Base-by-base conservation (phyloP, 768 basidiomycete species). In the Lyophyllum atratum region DNA sequence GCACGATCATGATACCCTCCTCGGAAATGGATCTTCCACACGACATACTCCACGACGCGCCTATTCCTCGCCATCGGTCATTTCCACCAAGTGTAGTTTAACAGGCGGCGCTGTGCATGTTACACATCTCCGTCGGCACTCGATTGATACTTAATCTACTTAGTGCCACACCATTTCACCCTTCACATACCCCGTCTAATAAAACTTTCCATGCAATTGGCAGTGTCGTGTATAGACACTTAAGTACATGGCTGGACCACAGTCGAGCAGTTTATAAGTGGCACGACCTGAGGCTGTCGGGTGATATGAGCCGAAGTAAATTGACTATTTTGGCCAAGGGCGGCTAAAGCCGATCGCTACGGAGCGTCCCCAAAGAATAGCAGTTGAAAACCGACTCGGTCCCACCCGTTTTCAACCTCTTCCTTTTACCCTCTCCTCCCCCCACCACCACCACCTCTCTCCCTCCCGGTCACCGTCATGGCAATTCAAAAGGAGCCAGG, bases 401-500 rank as follows among this genome's bases (percentile, higher is more conserved):
- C 53, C 52, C 43, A 47, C 42, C 21, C 33, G 31, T 55, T 49
- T 48, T 43, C 25, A 62, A 52, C 59, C 59, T 66, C 62, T 62
- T 49, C 47, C 49, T 56, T 61, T 59, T 48, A 53, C 56, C 60
- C 61, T 59, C 45, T 59, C 45, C 60, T 61, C 63, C 59, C 63
- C 54, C 67, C 49, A 52, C 63, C 66, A 61, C 52, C 62, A 56
- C 56, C 62, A 56, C 44, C 51, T 64, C 55, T 44, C 53, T 48
- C 58, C 59, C 63, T 58, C 59, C 49, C 57, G 59, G 54, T 59
- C 54, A 58, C 28, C 44, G 67, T 70, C 68, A 93, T 93, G 92
- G 91, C 85, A 76, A 84, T 93, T 66, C 80, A 87, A 71, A 85
- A 82, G 73, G 89, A 92, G 76, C 93, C 93, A 52, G 93, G 92